Conservation (phyloP, 495 filamentous ascomycete genomes). For the Penicillium macrosclerotiorum region DNA sequence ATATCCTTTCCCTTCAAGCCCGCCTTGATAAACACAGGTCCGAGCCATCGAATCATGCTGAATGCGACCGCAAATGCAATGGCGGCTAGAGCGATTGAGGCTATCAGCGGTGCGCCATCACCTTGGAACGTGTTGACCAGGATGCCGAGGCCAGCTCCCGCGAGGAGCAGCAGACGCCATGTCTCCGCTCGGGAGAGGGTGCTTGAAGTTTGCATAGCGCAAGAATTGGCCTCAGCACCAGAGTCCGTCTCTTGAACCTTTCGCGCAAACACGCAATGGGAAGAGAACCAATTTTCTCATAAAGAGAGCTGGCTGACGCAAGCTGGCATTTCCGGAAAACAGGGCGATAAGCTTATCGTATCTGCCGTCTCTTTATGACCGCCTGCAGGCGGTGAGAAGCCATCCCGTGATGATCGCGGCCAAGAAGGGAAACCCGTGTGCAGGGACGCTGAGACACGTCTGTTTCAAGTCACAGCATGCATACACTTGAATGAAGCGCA, state of each 20-base stretch:
- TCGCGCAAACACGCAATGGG: neutral
- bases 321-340: conserved; percentile 31
- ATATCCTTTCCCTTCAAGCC: conserved; percentile 91
- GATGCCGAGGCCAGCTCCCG: conserved; percentile 66
- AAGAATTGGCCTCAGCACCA: conserved; percentile 1
- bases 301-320: conserved; percentile 23
- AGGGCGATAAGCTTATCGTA: conserved; percentile 26
- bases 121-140: conserved; percentile 77
- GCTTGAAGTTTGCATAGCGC: conserved; percentile 39
- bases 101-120: conserved; percentile 86
- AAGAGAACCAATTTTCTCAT: conserved; percentile 9
- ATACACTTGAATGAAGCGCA: conserved; percentile 19
- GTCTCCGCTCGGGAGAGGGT: conserved; percentile 66
- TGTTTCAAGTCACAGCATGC: conserved; percentile 29
- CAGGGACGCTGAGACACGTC: conserved; percentile 23
- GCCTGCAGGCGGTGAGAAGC: conserved; percentile 21
- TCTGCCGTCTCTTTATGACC: conserved; percentile 13
- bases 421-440: conserved; percentile 17
- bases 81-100: conserved; percentile 80
- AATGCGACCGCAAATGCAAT: conserved; percentile 78
- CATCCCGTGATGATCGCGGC: conserved; percentile 21
- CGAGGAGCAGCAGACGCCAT: conserved; percentile 66
- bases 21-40: conserved; percentile 80
- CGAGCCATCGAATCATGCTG: conserved; percentile 91
- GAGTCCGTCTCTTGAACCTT: neutral